Conservation (phyloP, 768 basidiomycete genomes). For the Auriscalpium orientale region DNA sequence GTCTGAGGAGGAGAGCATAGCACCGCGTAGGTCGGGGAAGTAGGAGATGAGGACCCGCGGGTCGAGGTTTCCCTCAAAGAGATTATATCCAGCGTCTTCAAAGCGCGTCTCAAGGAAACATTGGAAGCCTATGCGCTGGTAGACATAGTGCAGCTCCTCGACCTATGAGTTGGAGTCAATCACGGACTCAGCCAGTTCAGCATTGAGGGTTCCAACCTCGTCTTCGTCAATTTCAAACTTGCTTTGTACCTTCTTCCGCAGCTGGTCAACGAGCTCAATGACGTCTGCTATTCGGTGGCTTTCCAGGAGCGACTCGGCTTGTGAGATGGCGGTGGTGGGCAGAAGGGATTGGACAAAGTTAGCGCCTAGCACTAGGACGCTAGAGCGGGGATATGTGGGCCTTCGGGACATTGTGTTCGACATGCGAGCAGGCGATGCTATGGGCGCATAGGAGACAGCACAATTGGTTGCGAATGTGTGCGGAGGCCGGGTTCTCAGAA, state of each 20-base stretch:
- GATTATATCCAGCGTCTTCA: conserved; percentile 71
- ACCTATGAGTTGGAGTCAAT: conserved; percentile 27
- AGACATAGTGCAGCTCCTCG: conserved; percentile 70
- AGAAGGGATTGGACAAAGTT: conserved; percentile 60
- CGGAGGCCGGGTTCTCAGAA: too few species aligned
- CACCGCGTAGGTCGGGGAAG: conserved; percentile 68
- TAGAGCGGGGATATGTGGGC: conserved; percentile 55
- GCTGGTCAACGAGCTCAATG: conserved; percentile 50
- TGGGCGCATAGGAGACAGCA: not conserved
- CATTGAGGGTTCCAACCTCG: conserved; percentile 34
- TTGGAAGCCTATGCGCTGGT: conserved; percentile 76
- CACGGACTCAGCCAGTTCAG: not conserved
- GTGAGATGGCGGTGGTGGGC: conserved; percentile 64
- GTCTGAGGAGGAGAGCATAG: conserved; percentile 47
- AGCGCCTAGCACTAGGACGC: conserved; percentile 53
- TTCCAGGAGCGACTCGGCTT: conserved; percentile 61
- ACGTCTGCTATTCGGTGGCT: conserved; percentile 60
- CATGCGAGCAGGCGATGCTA: not conserved
- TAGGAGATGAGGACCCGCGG: conserved; percentile 76
- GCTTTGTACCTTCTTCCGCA: conserved; percentile 48
- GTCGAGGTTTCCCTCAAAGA: conserved; percentile 77
- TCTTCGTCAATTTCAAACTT: conserved; percentile 45
- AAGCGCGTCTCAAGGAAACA: conserved; percentile 76
- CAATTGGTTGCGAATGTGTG: too few species aligned
- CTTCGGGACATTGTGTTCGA: conserved; percentile 4